Base-by-base conservation (phyloP, 2,329 filamentous ascomycete species). In the Clarireedia hainanense region DNA sequence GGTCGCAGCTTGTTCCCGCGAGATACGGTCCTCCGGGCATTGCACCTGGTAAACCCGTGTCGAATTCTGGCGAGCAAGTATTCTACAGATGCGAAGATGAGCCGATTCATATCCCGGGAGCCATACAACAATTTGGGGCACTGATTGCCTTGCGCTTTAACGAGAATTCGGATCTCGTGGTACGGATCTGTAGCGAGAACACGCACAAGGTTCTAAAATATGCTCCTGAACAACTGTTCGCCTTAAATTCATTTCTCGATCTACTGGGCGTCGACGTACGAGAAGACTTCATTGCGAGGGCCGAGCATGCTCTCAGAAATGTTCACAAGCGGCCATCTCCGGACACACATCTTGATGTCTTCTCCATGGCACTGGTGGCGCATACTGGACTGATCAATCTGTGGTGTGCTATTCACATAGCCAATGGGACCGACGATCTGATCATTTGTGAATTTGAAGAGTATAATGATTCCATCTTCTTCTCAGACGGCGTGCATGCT, bases 381-480 rank as follows among this genome's bases (percentile, higher is more conserved):
- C 52, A 50, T 12, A 50, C 52, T 17, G 52, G 47, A 12, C 40
- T 50, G 47, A 47, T 55, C 9, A 34, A 42, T 20, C 47, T 55
- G 14, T 55, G 46, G 46, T 55, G 52, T 23, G 47, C 52, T 5
- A 55, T 55, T 15, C 52, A 55, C 0, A 51, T 63, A 7, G 77
- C 95, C 46, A 80, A 0, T 79, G 82, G 0, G 74, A 77, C 90
- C 60, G 80, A 83, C 0, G 80, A 88, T 48, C 70, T 92, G 17
- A 75, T 95, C 36, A 86, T 96, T 10, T 95, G 89, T 74, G 91
- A 96, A 66, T 92, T 96, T 55, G 91, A 96, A 68, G 71, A 90
- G 2, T 89, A 95, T 68, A 86, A 95, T 58, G 89, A 95, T 60
- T 78, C 80, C 48, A 20, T 50, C 7, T 65, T 63, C 42, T 58